phyloP scores from a whole-genome alignment of 495 filamentous ascomycete species.

The Penicillium flavigenum region DNA sequence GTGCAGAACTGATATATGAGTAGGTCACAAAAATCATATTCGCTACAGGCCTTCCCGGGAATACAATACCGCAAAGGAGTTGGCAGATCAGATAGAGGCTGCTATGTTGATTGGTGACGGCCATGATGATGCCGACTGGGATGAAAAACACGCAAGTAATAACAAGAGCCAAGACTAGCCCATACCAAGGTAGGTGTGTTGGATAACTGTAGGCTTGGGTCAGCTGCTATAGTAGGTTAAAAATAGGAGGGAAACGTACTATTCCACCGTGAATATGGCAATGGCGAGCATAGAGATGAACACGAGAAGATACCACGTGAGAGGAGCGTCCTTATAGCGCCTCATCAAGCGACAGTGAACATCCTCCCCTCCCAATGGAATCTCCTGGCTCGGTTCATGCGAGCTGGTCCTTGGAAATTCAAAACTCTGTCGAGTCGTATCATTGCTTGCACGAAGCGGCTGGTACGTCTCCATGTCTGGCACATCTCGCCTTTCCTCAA shows the following conservation, averaged over 20 bases:
- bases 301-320: conserved; percentile 67
- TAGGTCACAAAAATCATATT: conserved; percentile 92
- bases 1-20: conserved; percentile 56
- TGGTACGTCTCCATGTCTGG: conserved; percentile 28
- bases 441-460: conserved; percentile 18
- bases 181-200: conserved; percentile 79
- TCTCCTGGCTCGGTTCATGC: conserved; percentile 20
- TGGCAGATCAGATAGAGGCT: conserved; percentile 77
- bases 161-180: conserved; percentile 68
- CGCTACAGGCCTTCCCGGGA: conserved; percentile 79
- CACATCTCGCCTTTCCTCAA: conserved; percentile 25
- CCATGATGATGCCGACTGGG: conserved; percentile 84
- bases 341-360: conserved; percentile 61
- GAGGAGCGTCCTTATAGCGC: conserved; percentile 62
- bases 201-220: conserved; percentile 39
- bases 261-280: conserved; percentile 31
- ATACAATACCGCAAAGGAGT: conserved; percentile 71
- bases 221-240: conserved; percentile 3
- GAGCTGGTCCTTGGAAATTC: conserved; percentile 17
- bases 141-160: conserved; percentile 71
- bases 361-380: conserved; percentile 45
- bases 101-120: conserved; percentile 80
- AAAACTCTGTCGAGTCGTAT: conserved; percentile 12
- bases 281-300: conserved; percentile 29
- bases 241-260: conserved; percentile 44